These are phyloP conservation scores for Calamus simplicifolius DNA, from an alignment of 176 grass and related monocot species.

Conservation along the genomic window DNA sequence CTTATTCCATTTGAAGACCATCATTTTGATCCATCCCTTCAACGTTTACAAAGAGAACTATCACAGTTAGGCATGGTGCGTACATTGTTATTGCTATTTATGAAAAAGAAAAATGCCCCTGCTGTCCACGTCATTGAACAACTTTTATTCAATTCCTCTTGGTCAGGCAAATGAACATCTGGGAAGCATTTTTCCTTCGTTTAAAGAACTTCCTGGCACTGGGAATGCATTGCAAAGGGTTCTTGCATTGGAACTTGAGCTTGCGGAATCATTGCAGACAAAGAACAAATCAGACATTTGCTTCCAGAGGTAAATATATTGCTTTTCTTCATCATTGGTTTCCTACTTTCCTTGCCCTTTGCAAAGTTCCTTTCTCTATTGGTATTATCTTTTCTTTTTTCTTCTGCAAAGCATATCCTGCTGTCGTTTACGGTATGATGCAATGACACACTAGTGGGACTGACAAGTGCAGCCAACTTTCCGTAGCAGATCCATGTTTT, in stretches of 20 bases:
- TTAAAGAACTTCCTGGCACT: constrained; percentile 79
- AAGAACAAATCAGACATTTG: constrained; percentile 65
- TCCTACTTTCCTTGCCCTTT: no score
- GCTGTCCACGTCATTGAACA: no score
- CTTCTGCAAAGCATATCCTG: no score
- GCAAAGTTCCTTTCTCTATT: no score
- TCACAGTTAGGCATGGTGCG: constrained; percentile 84
- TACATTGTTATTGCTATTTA: no score
- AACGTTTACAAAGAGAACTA: constrained; percentile 70
- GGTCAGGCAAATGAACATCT: constrained; percentile 85
- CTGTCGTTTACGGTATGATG: no score
- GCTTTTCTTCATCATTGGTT: not conserved
- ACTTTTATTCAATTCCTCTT: no score
- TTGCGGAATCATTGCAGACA: constrained; percentile 71
- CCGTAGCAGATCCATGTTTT: no score
- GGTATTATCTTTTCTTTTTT: no score
- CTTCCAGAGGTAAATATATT: constrained; percentile 60
- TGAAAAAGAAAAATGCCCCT: no score
- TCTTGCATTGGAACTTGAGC: constrained; percentile 91
- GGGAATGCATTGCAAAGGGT: constrained; percentile 91
- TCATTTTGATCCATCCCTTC: constrained; percentile 53
- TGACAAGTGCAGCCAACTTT: no score
- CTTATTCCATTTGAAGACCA: constrained; percentile 60
- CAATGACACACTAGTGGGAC: no score
- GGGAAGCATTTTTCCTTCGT: constrained; percentile 65